Evolutionary conservation across 2,329 filamentous ascomycete genomes (phyloP), one percentile per base, ranked within the genome.

Genomic region (Talaromyces sp.): DNA sequence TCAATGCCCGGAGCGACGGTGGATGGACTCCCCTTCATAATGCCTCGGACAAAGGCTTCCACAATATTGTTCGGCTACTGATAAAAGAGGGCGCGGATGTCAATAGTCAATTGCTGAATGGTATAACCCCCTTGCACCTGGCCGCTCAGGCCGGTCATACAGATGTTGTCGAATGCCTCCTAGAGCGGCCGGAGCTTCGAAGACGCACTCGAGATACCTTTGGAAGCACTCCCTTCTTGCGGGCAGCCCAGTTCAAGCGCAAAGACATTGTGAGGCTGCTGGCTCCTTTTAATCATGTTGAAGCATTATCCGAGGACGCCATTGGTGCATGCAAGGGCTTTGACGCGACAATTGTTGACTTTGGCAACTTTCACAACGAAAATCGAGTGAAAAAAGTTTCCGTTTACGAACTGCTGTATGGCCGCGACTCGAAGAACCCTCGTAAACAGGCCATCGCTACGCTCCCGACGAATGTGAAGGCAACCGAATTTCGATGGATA

Each of bases 21-120:
- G 79, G 78, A 12, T 83, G 83, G 81, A 83, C 81, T 6, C 78
- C 82, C 3, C 69, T 85, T 40, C 82, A 84, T 65, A 81, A 82
- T 76, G 82, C 82, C 3, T 82, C 81, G 10, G 80, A 82, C 63
- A 80, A 79, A 54, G 82, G 82, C 1, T 76, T 73, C 57, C 73
- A 76, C 62, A 72, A 72, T 12, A 78, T 82, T 14, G 80, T 82
- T 30, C 70, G 70, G 18, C 73, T 79, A 31, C 70, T 85, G 30
- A 63, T 84, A 30, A 66, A 66, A 12, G 68, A 68, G 8, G 73
- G 70, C 3, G 74, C 76, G 8, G 69, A 72, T 40, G 68, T 77
- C 52, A 78, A 78, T 61, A 72, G 69, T 27, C 74, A 76, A 63
- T 55, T 76, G 42, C 64, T 77, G 55, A 76, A 73, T 59, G 76